Base-by-base conservation (phyloP, 176 grass and related monocot species). In the Secale cereale region DNA sequence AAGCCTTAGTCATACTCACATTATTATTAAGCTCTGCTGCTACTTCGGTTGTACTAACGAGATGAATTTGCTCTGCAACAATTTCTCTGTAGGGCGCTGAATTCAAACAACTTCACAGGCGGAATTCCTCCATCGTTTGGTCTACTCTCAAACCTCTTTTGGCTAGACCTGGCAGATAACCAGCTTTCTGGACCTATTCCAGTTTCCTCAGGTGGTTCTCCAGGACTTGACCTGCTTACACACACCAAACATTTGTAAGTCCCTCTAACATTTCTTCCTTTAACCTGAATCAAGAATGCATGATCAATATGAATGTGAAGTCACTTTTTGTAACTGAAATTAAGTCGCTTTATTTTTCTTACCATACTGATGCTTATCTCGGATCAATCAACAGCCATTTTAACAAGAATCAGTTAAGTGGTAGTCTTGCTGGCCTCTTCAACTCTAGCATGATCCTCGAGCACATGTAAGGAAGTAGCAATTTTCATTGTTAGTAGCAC, bases 51-150 rank as follows among this genome's bases (percentile, higher is more conserved):
- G 33, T 70, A 26, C 57, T 56, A 33, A 32, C 33, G 65, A 79
- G 78, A 52, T 78, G 40, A 56, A 71, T 32, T 40, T 70, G 6
- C 22, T 15, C 26, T 88, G 65, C 62, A 65, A 83, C n/a, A 64
- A 35, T 85, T 79, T 56, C 70, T 68, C 31, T 85, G 25, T 59
- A 91, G 89, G 85, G 85, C 85, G 15, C 32, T 91, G 39, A 91
- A 91, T 45, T 57, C 69, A 71, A 91, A 91, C 85, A 76, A 14
- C 25, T 88, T 91, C 71, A 81, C 89, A 35, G 89, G 85, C 14
- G 29, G 56, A 22, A 91, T 91, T 65, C 89, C 89, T 10, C 70
- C 89, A 65, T 88, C 89, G 2, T 41, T 91, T 65, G 89, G 89
- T 41, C 62, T 81, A 71, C 89, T 91, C 50, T 65, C 54, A 5